These are phyloP conservation scores for Nakaseomyces kungkrabaensis DNA, from an alignment of 1,139 yeast species.

Conservation along the genomic window DNA sequence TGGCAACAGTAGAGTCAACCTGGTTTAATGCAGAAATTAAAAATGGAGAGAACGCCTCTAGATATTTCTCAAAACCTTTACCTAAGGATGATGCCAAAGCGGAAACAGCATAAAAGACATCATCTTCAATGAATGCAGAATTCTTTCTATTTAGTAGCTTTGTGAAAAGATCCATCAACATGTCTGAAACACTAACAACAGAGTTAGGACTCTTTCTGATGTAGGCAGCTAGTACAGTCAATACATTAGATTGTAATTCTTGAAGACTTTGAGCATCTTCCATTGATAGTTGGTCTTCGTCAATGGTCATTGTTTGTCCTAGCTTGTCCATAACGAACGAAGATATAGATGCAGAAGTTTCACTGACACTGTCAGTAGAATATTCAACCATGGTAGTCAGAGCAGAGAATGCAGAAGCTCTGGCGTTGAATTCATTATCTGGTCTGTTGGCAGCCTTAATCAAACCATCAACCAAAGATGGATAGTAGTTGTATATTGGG, in stretches of 20 bases:
- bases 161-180: constrained; percentile 73
- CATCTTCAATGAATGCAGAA: constrained; percentile 86
- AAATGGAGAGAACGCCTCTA: constrained; percentile 75
- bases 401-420: constrained; percentile 95
- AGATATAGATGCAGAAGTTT: constrained; percentile 62
- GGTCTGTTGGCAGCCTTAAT: constrained; percentile 55
- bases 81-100: constrained; percentile 79
- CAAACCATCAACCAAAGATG: constrained; percentile 57
- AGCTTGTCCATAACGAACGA: constrained; percentile 63
- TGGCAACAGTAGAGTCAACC: constrained; percentile 72
- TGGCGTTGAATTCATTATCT: constrained; percentile 79
- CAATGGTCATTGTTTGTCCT: constrained; percentile 51
- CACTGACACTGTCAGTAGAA: constrained; percentile 63
- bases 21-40: constrained; percentile 69
- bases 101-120: constrained; percentile 82
- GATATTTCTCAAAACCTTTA: constrained; percentile 58
- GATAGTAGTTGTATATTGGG: constrained; percentile 66
- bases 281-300: constrained; percentile 42
- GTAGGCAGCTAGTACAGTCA: constrained; percentile 78
- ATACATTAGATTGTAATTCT: constrained; percentile 78
- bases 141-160: constrained; percentile 50
- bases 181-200: constrained; percentile 64
- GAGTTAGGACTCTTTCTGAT: constrained; percentile 72
- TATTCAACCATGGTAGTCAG: constrained; percentile 70
- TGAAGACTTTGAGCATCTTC: constrained; percentile 75